Evolutionary conservation across 2,329 filamentous ascomycete species (phyloP), one percentile per base, ranked within the genome.

Genomic region (Penicillium sp.): DNA sequence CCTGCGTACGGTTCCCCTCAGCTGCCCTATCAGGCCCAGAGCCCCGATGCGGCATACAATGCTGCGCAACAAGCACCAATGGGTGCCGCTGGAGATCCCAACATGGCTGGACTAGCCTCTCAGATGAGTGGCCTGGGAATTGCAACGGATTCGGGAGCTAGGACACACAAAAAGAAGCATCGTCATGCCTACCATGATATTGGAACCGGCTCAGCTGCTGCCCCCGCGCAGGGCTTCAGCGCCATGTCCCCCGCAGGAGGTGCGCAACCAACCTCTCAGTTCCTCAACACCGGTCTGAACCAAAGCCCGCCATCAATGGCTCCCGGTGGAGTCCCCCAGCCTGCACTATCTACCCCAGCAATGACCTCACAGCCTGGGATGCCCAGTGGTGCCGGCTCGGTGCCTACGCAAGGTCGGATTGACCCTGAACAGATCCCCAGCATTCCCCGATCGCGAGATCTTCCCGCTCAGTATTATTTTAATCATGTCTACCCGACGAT

Each of bases 371-470:
- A 71, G 55, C 69, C 72, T 52, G 69, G 69, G 13, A 64, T 76
- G 16, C 73, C 76, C 11, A 70, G 75, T 40, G 79, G 81, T 5
- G 79, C 82, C 63, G 81, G 84, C 31, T 79, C 85, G 6, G 84
- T 87, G 37, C 82, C 87, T 27, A 86, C 88, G 9, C 88, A 90
- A 77, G 87, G 87, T 53, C 87, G 88, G 70, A 90, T 98, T 55
- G 92, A 96, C 61, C 88, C 92, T 18, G 92, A 98, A 71, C 91
- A 96, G 69, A 91, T 97, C 69, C 95, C 95, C 43, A 97, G 93
- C 72, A 86, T 99, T 52, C 93, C 95, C 13, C 79, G 88, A 66
- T 91, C 92, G 67, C 87, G 95, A 79, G 95, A 99, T 75, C 77
- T 85, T 7, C 84, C 91, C 7, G 91, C 95, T 65, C 88, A 89